Conservation (phyloP, 2,329 filamentous ascomycete species). For the Aspergillus proliferans region DNA sequence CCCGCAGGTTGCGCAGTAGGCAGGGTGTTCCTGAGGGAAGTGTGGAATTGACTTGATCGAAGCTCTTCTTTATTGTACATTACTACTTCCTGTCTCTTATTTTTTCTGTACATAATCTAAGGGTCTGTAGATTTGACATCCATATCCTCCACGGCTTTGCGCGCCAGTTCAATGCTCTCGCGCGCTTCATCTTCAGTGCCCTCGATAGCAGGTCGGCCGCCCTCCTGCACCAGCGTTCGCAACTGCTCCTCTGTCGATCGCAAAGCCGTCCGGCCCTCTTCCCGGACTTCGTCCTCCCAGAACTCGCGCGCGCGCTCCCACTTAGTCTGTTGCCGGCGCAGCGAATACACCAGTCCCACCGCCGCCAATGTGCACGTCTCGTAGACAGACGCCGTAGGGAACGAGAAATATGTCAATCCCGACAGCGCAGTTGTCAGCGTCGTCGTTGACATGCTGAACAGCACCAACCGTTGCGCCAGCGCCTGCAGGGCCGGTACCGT, state of each 20-base stretch:
- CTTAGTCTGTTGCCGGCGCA: constrained; percentile 52
- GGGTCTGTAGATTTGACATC: constrained; percentile 7
- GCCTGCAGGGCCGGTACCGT: constrained; percentile 67
- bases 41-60: constrained; percentile 33
- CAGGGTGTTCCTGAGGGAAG: constrained; percentile 42
- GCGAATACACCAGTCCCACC: constrained; percentile 51
- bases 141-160: constrained; percentile 40
- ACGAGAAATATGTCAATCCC: constrained; percentile 50
- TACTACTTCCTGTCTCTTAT: too few relatives aligned
- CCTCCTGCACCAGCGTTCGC: constrained; percentile 40
- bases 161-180: constrained; percentile 41
- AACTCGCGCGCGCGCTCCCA: constrained; percentile 51
- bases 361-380: constrained; percentile 56
- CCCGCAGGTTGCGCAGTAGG: constrained; percentile 36
- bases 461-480: constrained; percentile 65
- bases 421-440: constrained; percentile 55
- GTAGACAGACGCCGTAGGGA: constrained; percentile 47
- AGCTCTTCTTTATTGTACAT: background rate
- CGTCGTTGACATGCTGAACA: constrained; percentile 69
- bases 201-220: constrained; percentile 32
- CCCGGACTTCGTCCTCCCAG: constrained; percentile 50
- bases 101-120: background rate
- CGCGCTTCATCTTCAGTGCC: constrained; percentile 37
- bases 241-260: constrained; percentile 49
- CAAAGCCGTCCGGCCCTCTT: constrained; percentile 53